These are phyloP conservation scores for Saccharomycopsis hybrid DNA, from an alignment of 1,139 yeast genomes.

Conservation along the genomic window DNA sequence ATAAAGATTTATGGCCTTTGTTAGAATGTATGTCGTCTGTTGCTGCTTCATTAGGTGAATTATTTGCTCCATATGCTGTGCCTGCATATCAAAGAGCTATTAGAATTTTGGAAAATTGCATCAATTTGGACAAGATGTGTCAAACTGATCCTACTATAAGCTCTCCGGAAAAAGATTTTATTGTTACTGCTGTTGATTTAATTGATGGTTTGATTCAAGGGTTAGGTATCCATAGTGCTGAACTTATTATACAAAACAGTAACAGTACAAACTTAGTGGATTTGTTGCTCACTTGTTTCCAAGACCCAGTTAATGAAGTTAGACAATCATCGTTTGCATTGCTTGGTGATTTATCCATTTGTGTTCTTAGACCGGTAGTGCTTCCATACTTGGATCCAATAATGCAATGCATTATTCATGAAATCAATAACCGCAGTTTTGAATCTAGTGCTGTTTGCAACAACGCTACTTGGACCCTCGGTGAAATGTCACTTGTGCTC, in stretches of 20 bases:
- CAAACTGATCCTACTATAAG: conserved; percentile 54
- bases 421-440: conserved; percentile 44
- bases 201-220: conserved; percentile 94
- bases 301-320: conserved; percentile 76
- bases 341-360: conserved; percentile 78
- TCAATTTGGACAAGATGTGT: conserved; percentile 60
- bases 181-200: conserved; percentile 82
- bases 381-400: conserved; percentile 52
- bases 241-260: conserved; percentile 40
- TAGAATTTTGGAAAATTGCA: conserved; percentile 59
- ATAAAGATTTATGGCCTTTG: conserved; percentile 83
- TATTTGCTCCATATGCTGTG: conserved; percentile 83
- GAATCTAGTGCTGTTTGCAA: conserved; percentile 62
- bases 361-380: conserved; percentile 47
- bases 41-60: conserved; percentile 79
- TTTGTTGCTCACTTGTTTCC: conserved; percentile 62
- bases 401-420: conserved; percentile 61
- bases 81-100: conserved; percentile 82
- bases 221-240: conserved; percentile 55
- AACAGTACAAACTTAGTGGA: conserved; percentile 46
- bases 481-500: conserved; percentile 70
- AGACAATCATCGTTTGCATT: conserved; percentile 90
- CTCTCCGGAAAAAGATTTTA: conserved; percentile 84
- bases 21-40: conserved; percentile 89
- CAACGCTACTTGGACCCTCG: conserved; percentile 92